These are phyloP conservation scores for Leptomonas seymouri DNA, from an alignment of 208 protist species.

Conservation along the genomic window DNA sequence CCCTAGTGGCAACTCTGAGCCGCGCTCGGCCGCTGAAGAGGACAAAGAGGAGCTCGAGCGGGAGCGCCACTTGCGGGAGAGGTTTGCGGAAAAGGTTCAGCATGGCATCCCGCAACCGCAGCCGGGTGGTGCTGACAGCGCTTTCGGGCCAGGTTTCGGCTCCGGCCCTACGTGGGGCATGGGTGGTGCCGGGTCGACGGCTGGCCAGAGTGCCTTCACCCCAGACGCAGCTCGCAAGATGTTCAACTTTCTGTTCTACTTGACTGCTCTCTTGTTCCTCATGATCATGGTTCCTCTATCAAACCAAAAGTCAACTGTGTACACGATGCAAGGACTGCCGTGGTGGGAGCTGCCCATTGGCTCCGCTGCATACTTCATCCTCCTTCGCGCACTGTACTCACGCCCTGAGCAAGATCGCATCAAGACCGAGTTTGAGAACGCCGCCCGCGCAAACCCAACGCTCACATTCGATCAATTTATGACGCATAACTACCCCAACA, in stretches of 20 bases:
- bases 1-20: constrained; percentile 11
- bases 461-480: constrained; percentile 87
- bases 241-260: constrained; percentile 69
- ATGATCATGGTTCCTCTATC: constrained; percentile 50
- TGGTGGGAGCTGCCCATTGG: constrained; percentile 82
- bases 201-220: constrained; percentile 9
- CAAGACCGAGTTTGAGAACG: constrained; percentile 74
- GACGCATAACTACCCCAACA: constrained; percentile 56
- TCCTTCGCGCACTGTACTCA: constrained; percentile 67
- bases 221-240: constrained; percentile 32
- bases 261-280: constrained; percentile 53
- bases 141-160: constrained; percentile 15
- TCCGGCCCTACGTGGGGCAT: constrained; percentile 15
- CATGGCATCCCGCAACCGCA: constrained; percentile 43
- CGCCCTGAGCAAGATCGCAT: constrained; percentile 68
- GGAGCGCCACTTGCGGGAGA: constrained; percentile 71
- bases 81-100: constrained; percentile 79
- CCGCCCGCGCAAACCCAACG: constrained; percentile 43
- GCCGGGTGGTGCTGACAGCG: constrained; percentile 7
- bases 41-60: constrained; percentile 84
- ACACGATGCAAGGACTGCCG: constrained; percentile 67
- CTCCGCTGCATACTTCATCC: constrained; percentile 61
- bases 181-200: constrained; percentile 11
- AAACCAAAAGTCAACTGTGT: constrained; percentile 57
- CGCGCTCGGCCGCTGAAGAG: constrained; percentile 58